These are phyloP conservation scores for Boletellus deceptivus DNA, from an alignment of 1,284 basidiomycete species.

Conservation along the genomic window DNA sequence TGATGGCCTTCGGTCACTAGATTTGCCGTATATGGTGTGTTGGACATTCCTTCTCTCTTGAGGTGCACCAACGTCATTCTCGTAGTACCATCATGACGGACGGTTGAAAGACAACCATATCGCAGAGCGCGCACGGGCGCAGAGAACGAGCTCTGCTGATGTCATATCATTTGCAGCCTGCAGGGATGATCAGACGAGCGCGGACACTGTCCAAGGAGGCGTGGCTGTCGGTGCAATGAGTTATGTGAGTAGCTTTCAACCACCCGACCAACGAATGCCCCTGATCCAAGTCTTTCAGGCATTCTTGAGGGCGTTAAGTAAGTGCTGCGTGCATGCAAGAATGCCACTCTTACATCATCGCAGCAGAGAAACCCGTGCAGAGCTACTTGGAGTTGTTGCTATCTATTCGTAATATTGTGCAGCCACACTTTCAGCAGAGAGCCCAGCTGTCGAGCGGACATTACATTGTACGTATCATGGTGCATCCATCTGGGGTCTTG, in stretches of 20 bases:
- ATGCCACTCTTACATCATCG: constrained; percentile 4
- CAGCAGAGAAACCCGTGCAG: constrained; percentile 62
- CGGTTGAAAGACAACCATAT: constrained; percentile 52
- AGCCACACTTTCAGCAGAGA: constrained; percentile 72
- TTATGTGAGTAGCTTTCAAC: constrained; percentile 40
- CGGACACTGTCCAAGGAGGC: constrained; percentile 50
- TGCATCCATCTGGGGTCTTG: background rate
- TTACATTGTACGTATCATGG: constrained; percentile 51
- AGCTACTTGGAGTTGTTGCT: constrained; percentile 73
- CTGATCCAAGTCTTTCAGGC: constrained; percentile 45
- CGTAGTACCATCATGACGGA: constrained; percentile 62
- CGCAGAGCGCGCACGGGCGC: constrained; percentile 32
- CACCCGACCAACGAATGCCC: background rate
- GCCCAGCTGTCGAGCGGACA: constrained; percentile 78
- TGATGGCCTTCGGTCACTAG: constrained; percentile 30
- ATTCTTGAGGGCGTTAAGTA: constrained; percentile 61
- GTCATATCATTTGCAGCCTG: constrained; percentile 73
- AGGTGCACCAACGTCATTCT: background rate
- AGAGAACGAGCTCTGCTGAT: constrained; percentile 44
- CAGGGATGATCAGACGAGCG: constrained; percentile 74
- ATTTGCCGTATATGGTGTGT: constrained; percentile 59
- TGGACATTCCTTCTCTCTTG: constrained; percentile 31
- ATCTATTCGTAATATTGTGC: constrained; percentile 61
- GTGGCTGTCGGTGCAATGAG: constrained; percentile 73
- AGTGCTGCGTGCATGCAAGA: constrained; percentile 16